Percentiles rank a stretch among this genome's conserved stretches.
Conservation (phyloP, 2,329 filamentous ascomycete species). For the Botrytis pseudocinerea region DNA sequence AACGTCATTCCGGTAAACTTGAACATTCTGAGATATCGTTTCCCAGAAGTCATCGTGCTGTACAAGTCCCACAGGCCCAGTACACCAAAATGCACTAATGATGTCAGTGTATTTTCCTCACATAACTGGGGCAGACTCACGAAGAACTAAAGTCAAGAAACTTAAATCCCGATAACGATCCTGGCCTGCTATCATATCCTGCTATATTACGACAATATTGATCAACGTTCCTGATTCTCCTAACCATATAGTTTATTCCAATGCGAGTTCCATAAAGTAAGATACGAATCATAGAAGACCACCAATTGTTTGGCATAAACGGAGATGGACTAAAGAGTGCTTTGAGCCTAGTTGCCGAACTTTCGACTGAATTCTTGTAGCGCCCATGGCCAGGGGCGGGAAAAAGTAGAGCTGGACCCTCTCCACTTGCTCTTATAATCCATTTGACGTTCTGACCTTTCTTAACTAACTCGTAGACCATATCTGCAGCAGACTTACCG, state of each 20-base stretch:
- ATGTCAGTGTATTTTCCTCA: background rate
- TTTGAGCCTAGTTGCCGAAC: background rate
- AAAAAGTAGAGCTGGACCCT: slow-evolving; percentile 19
- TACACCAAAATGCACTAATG: slow-evolving; percentile 34
- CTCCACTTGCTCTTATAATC: slow-evolving; percentile 19
- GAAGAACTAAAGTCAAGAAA: slow-evolving; percentile 11
- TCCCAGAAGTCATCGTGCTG: slow-evolving; percentile 38
- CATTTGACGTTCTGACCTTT: slow-evolving; percentile 9
- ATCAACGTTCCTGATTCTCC: background rate
- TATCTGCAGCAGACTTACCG: slow-evolving; percentile 19
- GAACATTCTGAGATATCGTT: slow-evolving; percentile 33
- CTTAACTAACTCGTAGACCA: slow-evolving; percentile 17
- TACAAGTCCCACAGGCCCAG: slow-evolving; percentile 35
- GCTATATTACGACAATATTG: slow-evolving; percentile 3
- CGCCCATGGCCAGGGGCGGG: background rate
- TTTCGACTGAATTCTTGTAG: slow-evolving; percentile 28
- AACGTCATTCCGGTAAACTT: slow-evolving; percentile 25
- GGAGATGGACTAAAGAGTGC: slow-evolving; percentile 18
- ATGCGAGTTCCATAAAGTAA: background rate
- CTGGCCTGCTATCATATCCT: slow-evolving; percentile 4
- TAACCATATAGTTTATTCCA: slow-evolving; percentile 12
- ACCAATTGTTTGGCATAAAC: slow-evolving; percentile 10
- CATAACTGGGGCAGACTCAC: background rate
- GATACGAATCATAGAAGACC: background rate
- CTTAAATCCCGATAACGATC: background rate